These are phyloP conservation scores for Alternaria sp. DNA, from an alignment of 2,329 filamentous ascomycete species.

Conservation along the genomic window DNA sequence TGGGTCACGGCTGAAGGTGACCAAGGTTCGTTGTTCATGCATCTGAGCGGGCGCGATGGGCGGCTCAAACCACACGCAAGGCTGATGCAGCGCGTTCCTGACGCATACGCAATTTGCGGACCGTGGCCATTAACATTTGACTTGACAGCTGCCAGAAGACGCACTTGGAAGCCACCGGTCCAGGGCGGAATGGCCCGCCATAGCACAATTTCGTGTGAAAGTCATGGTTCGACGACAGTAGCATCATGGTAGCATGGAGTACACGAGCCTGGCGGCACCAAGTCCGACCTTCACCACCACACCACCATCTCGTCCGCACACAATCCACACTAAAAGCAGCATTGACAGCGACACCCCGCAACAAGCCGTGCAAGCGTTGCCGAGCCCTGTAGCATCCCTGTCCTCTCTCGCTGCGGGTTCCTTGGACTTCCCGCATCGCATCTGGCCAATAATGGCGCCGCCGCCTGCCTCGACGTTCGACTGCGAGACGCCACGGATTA, in stretches of 20 bases:
- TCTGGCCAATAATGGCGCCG: conserved; percentile 50
- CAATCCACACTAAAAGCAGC: conserved; percentile 37
- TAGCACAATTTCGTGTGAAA: conserved; percentile 12
- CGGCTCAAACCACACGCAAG: conserved; percentile 46
- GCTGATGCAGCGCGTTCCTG: conserved; percentile 54
- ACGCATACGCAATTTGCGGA: conserved; percentile 54
- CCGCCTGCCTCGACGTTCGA: conserved; percentile 45
- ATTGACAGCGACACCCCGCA: conserved; percentile 50
- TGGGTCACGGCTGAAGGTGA: conserved; percentile 31
- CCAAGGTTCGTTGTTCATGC: conserved; percentile 43
- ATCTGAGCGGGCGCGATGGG: conserved; percentile 43
- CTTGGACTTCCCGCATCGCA: conserved; percentile 50
- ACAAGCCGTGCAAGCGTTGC: conserved; percentile 51
- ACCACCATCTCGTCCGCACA: conserved; percentile 27
- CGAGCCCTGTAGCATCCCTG: conserved; percentile 50
- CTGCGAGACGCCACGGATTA: conserved; percentile 51
- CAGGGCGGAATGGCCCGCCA: conserved; percentile 7
- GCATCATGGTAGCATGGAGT: conserved; percentile 30
- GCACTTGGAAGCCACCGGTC: conserved; percentile 38
- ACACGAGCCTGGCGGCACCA: conserved; percentile 34
- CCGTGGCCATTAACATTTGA: conserved; percentile 44
- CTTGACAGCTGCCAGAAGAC: conserved; percentile 46
- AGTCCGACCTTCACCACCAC: conserved; percentile 34
- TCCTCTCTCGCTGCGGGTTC: conserved; percentile 43
- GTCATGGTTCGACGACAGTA: conserved; percentile 41